Percentiles rank a stretch among this genome's conserved stretches.
Conservation (phyloP, 2,329 filamentous ascomycete species). For the Colletotrichum sidae region DNA sequence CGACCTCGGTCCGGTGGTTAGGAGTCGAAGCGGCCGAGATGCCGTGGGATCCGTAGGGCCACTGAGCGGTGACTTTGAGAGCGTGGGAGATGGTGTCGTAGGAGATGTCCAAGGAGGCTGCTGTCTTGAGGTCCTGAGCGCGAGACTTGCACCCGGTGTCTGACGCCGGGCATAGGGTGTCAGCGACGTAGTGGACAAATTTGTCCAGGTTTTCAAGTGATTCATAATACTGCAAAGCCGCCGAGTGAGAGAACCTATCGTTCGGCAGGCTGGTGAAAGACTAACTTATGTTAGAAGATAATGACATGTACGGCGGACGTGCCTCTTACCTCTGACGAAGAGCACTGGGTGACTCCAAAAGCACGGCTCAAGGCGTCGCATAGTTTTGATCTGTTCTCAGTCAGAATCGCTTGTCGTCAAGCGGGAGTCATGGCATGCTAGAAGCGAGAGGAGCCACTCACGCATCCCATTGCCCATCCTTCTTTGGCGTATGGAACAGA, state of each 20-base stretch:
- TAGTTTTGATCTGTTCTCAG: conserved; percentile 55
- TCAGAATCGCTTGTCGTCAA: too few relatives aligned
- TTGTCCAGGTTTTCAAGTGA: conserved; percentile 66
- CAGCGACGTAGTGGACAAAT: conserved; percentile 65
- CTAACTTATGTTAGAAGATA: conserved; percentile 39
- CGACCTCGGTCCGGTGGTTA: conserved; percentile 78
- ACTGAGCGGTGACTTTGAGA: conserved; percentile 74
- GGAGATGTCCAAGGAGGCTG: conserved; percentile 79
- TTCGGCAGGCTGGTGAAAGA: conserved; percentile 70
- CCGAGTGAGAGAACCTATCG: conserved; percentile 47
- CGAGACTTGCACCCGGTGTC: conserved; percentile 62
- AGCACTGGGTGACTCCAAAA: conserved; percentile 70
- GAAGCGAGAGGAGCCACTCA: conserved; percentile 34
- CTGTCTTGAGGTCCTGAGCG: conserved; percentile 58
- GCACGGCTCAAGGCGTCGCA: conserved; percentile 69
- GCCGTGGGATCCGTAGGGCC: conserved; percentile 60
- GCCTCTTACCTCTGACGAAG: conserved; percentile 33
- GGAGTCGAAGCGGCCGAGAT: conserved; percentile 54
- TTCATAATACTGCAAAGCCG: conserved; percentile 78
- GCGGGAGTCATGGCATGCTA: conserved; percentile 2
- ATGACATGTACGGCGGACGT: not conserved
- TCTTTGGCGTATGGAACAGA: conserved; percentile 76
- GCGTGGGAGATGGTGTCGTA: conserved; percentile 76
- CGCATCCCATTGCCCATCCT: conserved; percentile 45
- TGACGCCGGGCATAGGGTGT: conserved; percentile 61